These are phyloP conservation scores for Blastobotrys apis DNA, from an alignment of 1,139 yeast species.

Conservation along the genomic window DNA sequence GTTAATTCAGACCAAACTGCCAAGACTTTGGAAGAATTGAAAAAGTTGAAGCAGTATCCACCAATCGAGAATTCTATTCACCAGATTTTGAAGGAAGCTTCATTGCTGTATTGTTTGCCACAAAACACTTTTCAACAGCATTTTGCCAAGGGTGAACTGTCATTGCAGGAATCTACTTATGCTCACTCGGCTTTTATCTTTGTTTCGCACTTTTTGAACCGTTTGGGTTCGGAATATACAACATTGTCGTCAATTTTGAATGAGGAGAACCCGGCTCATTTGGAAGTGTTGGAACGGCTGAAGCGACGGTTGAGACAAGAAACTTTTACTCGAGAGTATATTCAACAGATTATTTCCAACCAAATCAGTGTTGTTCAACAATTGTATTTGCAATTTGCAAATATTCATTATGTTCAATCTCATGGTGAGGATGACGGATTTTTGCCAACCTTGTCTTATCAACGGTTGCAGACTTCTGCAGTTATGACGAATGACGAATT, in stretches of 20 bases:
- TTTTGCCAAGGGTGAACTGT: conserved; percentile 72
- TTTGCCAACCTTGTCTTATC: conserved; percentile 77
- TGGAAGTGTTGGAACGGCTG: conserved; percentile 70
- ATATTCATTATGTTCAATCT: conserved; percentile 75
- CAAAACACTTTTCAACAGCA: conserved; percentile 73
- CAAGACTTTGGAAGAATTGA: conserved; percentile 34
- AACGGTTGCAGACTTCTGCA: conserved; percentile 75
- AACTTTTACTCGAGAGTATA: conserved; percentile 84
- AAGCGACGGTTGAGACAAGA: conserved; percentile 90
- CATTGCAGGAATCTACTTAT: conserved; percentile 89
- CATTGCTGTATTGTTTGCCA: conserved; percentile 86
- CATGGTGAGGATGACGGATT: conserved; percentile 50
- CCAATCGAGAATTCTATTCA: conserved; percentile 67
- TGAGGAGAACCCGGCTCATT: conserved; percentile 53
- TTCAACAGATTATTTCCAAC: conserved; percentile 68
- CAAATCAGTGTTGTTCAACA: conserved; percentile 73
- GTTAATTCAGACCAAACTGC: conserved; percentile 39
- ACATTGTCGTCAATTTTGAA: conserved; percentile 64
- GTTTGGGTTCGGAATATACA: conserved; percentile 87
- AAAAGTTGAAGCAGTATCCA: conserved; percentile 39
- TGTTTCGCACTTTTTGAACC: conserved; percentile 88
- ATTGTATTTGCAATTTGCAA: conserved; percentile 89
- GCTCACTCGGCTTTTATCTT: conserved; percentile 93
- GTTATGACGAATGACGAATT: conserved; percentile 75
- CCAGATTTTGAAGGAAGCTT: conserved; percentile 93